Conservation (phyloP, 23 red algal genomes). For the Gracilaria domingensis region DNA sequence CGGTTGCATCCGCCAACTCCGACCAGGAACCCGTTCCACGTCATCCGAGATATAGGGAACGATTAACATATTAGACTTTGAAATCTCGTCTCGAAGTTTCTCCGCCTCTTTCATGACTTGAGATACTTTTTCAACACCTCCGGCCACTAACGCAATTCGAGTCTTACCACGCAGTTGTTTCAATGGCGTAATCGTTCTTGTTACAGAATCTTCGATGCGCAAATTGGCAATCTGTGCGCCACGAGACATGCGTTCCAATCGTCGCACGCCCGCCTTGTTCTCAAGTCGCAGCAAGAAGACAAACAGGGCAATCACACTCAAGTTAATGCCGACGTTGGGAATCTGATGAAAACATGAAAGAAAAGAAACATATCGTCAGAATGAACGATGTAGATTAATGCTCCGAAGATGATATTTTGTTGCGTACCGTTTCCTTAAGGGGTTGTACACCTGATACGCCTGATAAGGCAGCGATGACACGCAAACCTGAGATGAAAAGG, state of each 20-base stretch:
- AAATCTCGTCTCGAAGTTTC: slow-evolving; percentile 11
- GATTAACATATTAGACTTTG: slow-evolving; percentile 44
- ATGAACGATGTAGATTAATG: not conserved
- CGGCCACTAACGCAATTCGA: slow-evolving; percentile 68
- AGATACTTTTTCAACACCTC: slow-evolving; percentile 20
- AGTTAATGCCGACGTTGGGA: slow-evolving; percentile 68
- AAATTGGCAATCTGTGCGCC: slow-evolving; percentile 79
- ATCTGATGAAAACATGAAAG: not conserved
- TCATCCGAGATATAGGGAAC: slow-evolving; percentile 52
- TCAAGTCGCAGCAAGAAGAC: slow-evolving; percentile 67
- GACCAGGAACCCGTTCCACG: not conserved
- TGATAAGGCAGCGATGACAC: slow-evolving; percentile 67
- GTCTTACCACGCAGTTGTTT: slow-evolving; percentile 47
- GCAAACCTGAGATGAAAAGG: slow-evolving; percentile 68
- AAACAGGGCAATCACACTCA: slow-evolving; percentile 51
- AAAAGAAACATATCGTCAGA: not conserved
- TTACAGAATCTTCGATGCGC: slow-evolving; percentile 56
- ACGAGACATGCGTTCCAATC: slow-evolving; percentile 78
- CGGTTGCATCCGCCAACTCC: slow-evolving; percentile 65
- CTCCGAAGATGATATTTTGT: not conserved
- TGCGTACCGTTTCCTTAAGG: slow-evolving; percentile 69
- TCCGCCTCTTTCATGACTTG: slow-evolving; percentile 55
- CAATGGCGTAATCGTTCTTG: slow-evolving; percentile 44
- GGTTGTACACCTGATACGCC: slow-evolving; percentile 76
- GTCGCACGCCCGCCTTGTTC: slow-evolving; percentile 52